Evolutionary conservation across 2,329 filamentous ascomycete species (phyloP).

Genomic region (Alternaria infectoria): DNA sequence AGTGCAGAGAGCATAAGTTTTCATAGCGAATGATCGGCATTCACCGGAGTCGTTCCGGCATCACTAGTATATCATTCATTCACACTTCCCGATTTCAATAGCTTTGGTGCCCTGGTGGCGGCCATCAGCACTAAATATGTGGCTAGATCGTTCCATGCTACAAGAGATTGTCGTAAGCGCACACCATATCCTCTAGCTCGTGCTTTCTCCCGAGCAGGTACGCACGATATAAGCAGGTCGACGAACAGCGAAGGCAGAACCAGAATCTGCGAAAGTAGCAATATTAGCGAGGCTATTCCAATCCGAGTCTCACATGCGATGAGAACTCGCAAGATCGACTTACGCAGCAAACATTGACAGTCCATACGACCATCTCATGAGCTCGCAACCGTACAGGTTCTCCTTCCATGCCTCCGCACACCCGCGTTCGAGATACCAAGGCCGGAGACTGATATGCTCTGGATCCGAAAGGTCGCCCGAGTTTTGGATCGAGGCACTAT

Average conservation of each 20-base stretch:
- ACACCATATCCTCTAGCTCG: background rate
- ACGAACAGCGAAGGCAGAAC: constrained; percentile 15
- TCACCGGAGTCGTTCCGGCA: background rate
- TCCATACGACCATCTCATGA: constrained; percentile 11
- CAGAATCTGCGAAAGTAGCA: constrained; percentile 6
- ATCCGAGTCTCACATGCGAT: background rate
- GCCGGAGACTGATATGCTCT: constrained; percentile 15
- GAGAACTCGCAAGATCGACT: background rate
- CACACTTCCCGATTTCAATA: background rate
- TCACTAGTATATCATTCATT: background rate
- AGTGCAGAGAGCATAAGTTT: background rate
- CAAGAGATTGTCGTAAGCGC: background rate
- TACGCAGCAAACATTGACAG: constrained; percentile 17
- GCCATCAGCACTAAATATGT: background rate
- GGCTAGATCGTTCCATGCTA: background rate
- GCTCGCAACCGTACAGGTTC: constrained; percentile 8
- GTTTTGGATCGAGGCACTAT: constrained; percentile 14
- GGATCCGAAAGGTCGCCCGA: constrained; percentile 22
- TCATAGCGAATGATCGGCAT: background rate
- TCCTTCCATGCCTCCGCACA: constrained; percentile 9
- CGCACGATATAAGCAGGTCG: constrained; percentile 21
- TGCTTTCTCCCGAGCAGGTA: constrained; percentile 16
- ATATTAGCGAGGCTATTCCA: background rate
- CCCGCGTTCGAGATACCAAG: constrained; percentile 25
- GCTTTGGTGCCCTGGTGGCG: background rate